These are phyloP conservation scores for Saccharomycopsis schoenii DNA, from an alignment of 805 yeast genomes.

Conservation along the genomic window DNA sequence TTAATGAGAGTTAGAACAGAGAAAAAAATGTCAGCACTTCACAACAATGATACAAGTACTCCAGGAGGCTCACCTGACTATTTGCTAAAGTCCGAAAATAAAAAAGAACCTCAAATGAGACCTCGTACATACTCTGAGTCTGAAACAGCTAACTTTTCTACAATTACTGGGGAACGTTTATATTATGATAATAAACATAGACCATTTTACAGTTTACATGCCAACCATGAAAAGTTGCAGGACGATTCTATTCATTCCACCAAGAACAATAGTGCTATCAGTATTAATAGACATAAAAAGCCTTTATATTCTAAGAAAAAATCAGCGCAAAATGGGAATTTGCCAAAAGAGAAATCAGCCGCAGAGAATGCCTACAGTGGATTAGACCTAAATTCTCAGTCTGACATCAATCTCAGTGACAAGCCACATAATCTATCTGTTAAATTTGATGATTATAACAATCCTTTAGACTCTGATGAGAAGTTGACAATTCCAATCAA, in stretches of 20 bases:
- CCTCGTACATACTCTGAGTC: slow-evolving; percentile 51
- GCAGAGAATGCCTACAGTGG: background rate
- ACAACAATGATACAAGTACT: background rate
- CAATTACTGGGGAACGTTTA: slow-evolving; percentile 42
- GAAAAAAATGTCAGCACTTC: background rate
- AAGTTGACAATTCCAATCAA: background rate
- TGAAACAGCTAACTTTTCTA: slow-evolving; percentile 51
- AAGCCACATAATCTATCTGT: background rate
- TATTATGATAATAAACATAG: slow-evolving; percentile 45
- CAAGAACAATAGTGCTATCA: slow-evolving; percentile 3
- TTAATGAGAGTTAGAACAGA: slow-evolving; percentile 12
- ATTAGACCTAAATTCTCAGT: slow-evolving; percentile 12
- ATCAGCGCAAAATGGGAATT: background rate
- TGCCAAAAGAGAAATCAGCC: background rate
- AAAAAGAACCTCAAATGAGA: slow-evolving; percentile 1
- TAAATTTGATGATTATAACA: slow-evolving; percentile 8
- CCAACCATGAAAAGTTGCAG: slow-evolving; percentile 13
- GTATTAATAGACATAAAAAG: background rate
- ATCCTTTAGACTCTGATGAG: background rate
- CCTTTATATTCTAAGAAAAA: background rate
- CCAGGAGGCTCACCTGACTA: background rate
- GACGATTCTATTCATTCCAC: slow-evolving; percentile 17
- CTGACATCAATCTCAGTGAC: background rate
- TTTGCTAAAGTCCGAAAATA: background rate
- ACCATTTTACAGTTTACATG: slow-evolving; percentile 25